A percentile compares a stretch with the other conserved stretches of the same genome.
Conservation (phyloP, 306 rosid species). For the Macrotyloma uniflorum region DNA sequence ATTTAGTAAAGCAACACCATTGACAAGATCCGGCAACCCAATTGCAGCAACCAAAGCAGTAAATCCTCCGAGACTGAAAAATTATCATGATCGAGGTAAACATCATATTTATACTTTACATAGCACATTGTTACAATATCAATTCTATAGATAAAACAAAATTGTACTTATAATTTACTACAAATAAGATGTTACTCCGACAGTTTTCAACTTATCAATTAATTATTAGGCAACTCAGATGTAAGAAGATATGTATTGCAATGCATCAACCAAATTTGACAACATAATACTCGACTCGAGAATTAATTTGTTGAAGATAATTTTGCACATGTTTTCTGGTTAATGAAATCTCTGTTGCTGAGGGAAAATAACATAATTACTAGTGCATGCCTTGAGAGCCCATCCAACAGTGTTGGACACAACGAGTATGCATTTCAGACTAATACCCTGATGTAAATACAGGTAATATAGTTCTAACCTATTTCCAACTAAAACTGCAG, state of each 20-base stretch:
- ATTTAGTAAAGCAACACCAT: slow-evolving; percentile 79
- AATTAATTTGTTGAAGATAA: not conserved
- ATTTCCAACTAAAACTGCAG: slow-evolving; percentile 84
- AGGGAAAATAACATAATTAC: not conserved
- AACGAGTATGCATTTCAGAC: not conserved
- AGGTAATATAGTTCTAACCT: slow-evolving; percentile 52
- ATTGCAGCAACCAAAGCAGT: slow-evolving; percentile 85
- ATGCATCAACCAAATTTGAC: slow-evolving; percentile 6
- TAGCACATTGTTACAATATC: not conserved
- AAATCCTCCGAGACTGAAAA: slow-evolving; percentile 97
- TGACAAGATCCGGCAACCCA: slow-evolving; percentile 70
- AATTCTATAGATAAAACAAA: not conserved
- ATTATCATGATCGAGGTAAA: slow-evolving; percentile 23
- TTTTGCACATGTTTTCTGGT: not conserved
- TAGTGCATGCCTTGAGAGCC: not conserved
- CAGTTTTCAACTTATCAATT: slow-evolving; percentile 3
- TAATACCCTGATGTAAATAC: not conserved
- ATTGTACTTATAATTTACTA: not conserved
- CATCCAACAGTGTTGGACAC: slow-evolving; percentile 12
- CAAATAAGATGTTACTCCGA: not conserved
- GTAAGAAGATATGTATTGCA: not conserved
- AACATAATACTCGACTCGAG: slow-evolving; percentile 7
- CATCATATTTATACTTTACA: slow-evolving; percentile 7
- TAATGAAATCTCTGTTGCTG: not conserved
- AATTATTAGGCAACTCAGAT: not conserved